Conservation (phyloP, 164 flowering plant species). For the Berberis thunbergii region DNA sequence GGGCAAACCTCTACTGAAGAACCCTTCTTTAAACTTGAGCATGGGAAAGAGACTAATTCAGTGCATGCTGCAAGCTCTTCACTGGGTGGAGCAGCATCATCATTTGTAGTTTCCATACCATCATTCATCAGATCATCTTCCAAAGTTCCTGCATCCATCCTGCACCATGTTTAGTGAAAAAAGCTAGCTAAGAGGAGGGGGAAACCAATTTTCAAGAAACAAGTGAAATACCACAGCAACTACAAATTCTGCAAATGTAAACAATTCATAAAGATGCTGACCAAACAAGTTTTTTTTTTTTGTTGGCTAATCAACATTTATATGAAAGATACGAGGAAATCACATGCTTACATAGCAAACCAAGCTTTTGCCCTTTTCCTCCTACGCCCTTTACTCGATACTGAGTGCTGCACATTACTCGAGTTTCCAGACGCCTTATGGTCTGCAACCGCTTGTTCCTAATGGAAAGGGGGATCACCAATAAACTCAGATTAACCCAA, state of each 20-base stretch:
- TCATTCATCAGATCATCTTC: not conserved
- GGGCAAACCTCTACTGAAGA: constrained; percentile 26
- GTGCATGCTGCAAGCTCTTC: constrained; percentile 9
- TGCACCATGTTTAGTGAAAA: constrained; percentile 7
- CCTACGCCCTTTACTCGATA: constrained; percentile 17
- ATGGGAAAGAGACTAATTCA: constrained; percentile 18
- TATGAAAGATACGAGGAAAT: not conserved
- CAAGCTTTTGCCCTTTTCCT: constrained; percentile 10
- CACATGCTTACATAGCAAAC: constrained; percentile 13
- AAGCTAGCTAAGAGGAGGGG: not conserved
- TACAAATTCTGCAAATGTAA: no score
- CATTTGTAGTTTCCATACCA: constrained; percentile 5
- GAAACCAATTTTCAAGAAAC: no score
- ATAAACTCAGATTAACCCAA: not conserved
- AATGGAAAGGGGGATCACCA: constrained; percentile 6
- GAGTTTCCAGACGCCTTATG: constrained; percentile 13
- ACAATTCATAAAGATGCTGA: no score
- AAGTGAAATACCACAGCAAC: no score
- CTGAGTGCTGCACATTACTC: constrained; percentile 14
- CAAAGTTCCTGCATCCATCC: constrained; percentile 2
- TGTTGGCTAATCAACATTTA: not conserved
- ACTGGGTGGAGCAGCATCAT: not conserved
- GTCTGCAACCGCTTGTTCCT: constrained; percentile 19
- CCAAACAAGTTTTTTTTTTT: not conserved
- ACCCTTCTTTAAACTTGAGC: constrained; percentile 21